Evolutionary conservation across 2,329 filamentous ascomycete genomes (phyloP).

Genomic region (Ceratocystis harringtonii): DNA sequence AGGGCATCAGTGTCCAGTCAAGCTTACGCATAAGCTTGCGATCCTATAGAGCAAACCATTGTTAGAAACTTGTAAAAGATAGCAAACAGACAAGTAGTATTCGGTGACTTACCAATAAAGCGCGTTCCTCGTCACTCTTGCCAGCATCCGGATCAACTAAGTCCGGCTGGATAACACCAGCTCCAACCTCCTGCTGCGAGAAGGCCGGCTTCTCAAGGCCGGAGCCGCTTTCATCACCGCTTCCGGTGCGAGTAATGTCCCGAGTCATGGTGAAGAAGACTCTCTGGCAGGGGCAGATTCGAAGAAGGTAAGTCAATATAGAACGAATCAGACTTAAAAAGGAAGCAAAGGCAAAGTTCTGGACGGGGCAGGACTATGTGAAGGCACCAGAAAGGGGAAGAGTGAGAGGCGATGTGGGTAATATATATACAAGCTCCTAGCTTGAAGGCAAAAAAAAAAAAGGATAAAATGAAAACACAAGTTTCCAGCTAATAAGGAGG

Average conservation of each 20-base stretch:
- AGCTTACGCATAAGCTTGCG: conserved; percentile 46
- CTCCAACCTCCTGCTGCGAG: conserved; percentile 6
- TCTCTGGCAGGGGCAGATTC: neutral
- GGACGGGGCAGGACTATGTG: neutral
- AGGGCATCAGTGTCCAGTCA: conserved; percentile 46
- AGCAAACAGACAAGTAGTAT: neutral
- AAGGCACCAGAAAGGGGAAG: neutral
- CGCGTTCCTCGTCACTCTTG: conserved; percentile 46
- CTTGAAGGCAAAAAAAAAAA: neutral
- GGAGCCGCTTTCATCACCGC: conserved; percentile 13
- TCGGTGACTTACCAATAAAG: conserved; percentile 37
- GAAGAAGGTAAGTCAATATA: neutral
- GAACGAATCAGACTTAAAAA: neutral
- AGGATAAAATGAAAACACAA: neutral
- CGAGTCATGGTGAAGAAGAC: conserved; percentile 2
- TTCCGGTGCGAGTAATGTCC: conserved; percentile 10
- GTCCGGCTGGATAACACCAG: conserved; percentile 1
- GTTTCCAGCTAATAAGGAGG: neutral
- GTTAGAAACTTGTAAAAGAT: neutral
- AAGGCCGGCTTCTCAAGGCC: conserved; percentile 12
- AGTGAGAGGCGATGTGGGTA: neutral
- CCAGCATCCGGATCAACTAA: conserved; percentile 39
- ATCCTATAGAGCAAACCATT: conserved; percentile 31
- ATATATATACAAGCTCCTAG: neutral
- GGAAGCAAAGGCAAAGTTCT: neutral